These are phyloP conservation scores for Salinomyces thailandicus DNA, from an alignment of 2,329 filamentous ascomycete genomes.

Conservation along the genomic window DNA sequence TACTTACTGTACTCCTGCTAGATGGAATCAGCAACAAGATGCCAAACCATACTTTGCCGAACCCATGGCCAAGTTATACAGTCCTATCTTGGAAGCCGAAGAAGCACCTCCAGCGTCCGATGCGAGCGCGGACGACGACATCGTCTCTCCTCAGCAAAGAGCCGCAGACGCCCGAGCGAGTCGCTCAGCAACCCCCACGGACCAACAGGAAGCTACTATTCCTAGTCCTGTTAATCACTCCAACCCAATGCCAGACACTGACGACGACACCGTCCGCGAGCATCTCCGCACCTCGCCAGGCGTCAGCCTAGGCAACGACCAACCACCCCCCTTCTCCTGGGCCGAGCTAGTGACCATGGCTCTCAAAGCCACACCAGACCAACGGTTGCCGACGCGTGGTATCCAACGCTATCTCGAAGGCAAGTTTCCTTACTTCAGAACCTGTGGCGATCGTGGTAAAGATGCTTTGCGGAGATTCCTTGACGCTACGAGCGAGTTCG, in stretches of 20 bases:
- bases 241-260: neutral
- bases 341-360: conserved; percentile 8
- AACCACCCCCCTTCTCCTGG: conserved; percentile 5
- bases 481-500: conserved; percentile 2
- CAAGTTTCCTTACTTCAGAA: conserved; percentile 6
- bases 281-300: neutral
- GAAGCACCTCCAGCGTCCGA: neutral
- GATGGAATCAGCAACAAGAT: conserved; percentile 3
- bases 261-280: neutral
- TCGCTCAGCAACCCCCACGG: neutral
- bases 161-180: neutral
- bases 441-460: conserved; percentile 3
- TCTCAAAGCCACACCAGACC: conserved; percentile 2
- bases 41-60: conserved; percentile 5
- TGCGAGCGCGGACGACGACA: neutral
- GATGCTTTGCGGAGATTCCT: neutral
- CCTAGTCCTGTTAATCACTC: neutral
- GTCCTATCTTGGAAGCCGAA: neutral
- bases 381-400: neutral
- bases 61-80: conserved; percentile 1
- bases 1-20: conserved; percentile 5
- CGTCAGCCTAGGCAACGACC: neutral
- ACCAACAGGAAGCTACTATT: neutral
- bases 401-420: conserved; percentile 4
- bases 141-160: neutral